Conservation (phyloP, 352 stramenopile species). For the Thraustochytrium sp. region DNA sequence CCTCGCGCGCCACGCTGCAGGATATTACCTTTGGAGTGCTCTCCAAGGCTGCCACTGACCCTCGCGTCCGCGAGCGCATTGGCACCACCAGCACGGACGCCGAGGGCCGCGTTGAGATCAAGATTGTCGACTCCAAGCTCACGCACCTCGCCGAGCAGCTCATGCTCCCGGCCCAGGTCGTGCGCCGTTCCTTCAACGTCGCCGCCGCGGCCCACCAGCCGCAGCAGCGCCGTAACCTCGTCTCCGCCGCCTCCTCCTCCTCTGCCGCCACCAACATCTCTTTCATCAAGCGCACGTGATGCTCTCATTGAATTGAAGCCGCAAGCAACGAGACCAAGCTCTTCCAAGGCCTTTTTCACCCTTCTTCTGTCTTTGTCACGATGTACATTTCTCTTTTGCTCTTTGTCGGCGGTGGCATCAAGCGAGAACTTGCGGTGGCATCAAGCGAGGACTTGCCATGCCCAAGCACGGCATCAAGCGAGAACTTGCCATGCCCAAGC, state of each 20-base stretch:
- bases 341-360: too few relatives aligned
- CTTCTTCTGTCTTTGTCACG: too few relatives aligned
- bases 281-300: neutral
- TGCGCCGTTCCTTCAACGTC: constrained; percentile 4
- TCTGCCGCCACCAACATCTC: neutral
- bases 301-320: too few relatives aligned
- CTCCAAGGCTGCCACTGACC: neutral
- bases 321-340: too few relatives aligned
- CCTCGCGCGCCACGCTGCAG: neutral
- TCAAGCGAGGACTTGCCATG: too few relatives aligned
- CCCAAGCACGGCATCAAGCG: too few relatives aligned
- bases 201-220: neutral
- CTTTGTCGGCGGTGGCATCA: too few relatives aligned
- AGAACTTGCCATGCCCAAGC: too few relatives aligned
- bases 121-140: neutral
- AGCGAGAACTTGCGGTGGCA: too few relatives aligned
- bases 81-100: neutral
- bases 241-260: neutral
- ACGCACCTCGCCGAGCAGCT: neutral
- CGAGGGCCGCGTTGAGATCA: neutral
- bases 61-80: neutral
- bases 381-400: too few relatives aligned
- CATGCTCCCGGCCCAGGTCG: neutral
- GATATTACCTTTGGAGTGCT: neutral
- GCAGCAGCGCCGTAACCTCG: neutral